Evolutionary conservation across 441 rosid genomes (phyloP), one percentile per base, ranked within the genome.

Genomic region (Pelargonium fulgidum): DNA sequence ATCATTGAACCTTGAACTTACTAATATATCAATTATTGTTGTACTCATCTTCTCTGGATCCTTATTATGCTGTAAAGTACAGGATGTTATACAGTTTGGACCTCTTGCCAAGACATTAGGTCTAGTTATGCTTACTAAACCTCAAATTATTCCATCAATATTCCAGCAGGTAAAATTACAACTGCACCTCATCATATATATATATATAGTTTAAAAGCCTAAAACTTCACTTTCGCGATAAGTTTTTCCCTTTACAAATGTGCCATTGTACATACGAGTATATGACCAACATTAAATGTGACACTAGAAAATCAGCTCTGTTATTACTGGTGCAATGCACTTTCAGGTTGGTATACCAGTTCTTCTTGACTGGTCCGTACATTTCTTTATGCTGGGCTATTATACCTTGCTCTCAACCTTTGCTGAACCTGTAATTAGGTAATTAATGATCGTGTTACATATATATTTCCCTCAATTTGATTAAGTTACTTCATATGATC

Each of bases 61-160:
- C 33, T 62, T 66, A 9, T 62, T 66, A 9, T 70, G 5, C 66
- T 67, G 50, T 69, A 71, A 66, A 3, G 39, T 33, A 33, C 86
- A 89, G 95, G 95, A 93, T 76, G 89, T 91, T 62, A 80, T 91
- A 67, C 90, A 88, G 83, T 88, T 89, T 76, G 88, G 89, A 73
- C 87, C 95, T 63, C 91, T 93, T 71, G 77, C 92, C 65, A 91
- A 87, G 86, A 93, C 99, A 69, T 81, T 91, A 76, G 98, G 98
- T 77, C 89, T 91, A 72, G 98, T 93, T 72, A 87, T 91, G 95
- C 64, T 87, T 19, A 84, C 86, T 64, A 88, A 88, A 82, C 95
- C 97, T 70, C 93, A 83, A 77, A 88, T 89, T 20, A 74, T 91
- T 78, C 93, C 96, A 6, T 76, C 93, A 22, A 91, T 91, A 79